These are phyloP conservation scores for Salix arbutifolia DNA, from an alignment of 345 rosid species.

Conservation along the genomic window DNA sequence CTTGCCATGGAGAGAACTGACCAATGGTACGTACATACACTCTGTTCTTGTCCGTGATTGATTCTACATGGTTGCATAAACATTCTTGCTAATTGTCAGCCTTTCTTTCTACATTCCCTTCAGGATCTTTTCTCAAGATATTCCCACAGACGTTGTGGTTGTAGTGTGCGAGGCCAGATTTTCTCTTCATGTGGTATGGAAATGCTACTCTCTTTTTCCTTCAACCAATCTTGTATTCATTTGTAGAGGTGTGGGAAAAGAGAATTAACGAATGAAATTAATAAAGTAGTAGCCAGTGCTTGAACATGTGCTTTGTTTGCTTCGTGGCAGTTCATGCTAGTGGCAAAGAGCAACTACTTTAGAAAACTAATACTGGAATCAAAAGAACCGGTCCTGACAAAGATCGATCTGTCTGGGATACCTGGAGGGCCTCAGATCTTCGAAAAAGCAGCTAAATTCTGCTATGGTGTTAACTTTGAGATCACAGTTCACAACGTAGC, in stretches of 20 bases:
- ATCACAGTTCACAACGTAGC: constrained; percentile 92
- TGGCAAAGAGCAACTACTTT: constrained; percentile 86
- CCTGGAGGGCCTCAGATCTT: constrained; percentile 96
- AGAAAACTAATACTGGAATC: constrained; percentile 75
- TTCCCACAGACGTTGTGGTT: constrained; percentile 71
- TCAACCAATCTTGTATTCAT: background rate
- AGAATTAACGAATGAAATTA: background rate
- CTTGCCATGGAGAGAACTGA: constrained; percentile 79
- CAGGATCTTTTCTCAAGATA: constrained; percentile 91
- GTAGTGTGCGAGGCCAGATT: constrained; percentile 75
- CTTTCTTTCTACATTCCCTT: background rate
- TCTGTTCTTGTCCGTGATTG: background rate
- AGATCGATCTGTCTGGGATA: constrained; percentile 56
- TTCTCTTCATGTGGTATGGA: constrained; percentile 75
- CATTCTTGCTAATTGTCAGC: background rate
- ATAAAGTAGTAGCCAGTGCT: background rate
- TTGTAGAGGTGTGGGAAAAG: background rate
- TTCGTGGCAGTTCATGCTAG: constrained; percentile 69
- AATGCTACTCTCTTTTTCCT: background rate
- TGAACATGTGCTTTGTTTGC: background rate
- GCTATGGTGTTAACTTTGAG: constrained; percentile 93
- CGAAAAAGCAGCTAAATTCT: constrained; percentile 91
- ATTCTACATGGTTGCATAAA: background rate
- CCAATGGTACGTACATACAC: constrained; percentile 49
- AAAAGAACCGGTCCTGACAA: constrained; percentile 50